These are phyloP conservation scores for Rhizopogon roseolus DNA, from an alignment of 768 basidiomycete genomes.

Conservation along the genomic window DNA sequence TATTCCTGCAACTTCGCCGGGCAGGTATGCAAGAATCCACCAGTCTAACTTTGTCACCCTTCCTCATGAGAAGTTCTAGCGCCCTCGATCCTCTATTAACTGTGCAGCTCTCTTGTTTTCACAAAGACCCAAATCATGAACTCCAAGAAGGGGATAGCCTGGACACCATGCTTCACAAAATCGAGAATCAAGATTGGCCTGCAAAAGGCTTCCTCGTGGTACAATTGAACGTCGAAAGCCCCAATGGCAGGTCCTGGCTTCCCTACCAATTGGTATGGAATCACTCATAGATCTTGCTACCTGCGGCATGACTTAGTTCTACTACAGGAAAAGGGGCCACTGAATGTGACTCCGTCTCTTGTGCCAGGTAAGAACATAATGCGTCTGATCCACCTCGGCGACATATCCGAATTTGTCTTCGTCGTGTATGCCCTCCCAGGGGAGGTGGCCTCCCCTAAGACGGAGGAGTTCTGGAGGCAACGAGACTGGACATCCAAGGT, in stretches of 20 bases:
- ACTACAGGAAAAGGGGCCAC: constrained; percentile 23
- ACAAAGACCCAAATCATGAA: background rate
- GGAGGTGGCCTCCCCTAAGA: constrained; percentile 8
- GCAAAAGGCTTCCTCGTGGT: constrained; percentile 39
- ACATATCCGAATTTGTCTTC: constrained; percentile 38
- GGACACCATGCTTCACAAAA: background rate
- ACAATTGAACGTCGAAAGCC: constrained; percentile 36
- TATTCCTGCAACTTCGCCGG: constrained; percentile 11
- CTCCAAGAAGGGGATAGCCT: background rate
- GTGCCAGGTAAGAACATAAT: constrained; percentile 42
- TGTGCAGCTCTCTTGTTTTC: constrained; percentile 19
- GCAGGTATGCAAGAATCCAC: background rate
- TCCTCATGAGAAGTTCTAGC: background rate
- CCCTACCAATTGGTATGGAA: constrained; percentile 37
- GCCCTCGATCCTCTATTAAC: background rate
- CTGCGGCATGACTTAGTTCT: background rate
- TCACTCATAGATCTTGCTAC: background rate
- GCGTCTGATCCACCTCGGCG: constrained; percentile 45
- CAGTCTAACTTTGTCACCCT: background rate
- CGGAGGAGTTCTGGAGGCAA: constrained; percentile 12
- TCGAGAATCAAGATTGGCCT: constrained; percentile 35
- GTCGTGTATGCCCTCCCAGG: constrained; percentile 35
- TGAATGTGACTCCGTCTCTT: constrained; percentile 39
- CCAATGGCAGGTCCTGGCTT: constrained; percentile 35
- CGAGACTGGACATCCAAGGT: constrained; percentile 19